Percentiles rank a stretch among this genome's conserved stretches.
phyloP scores from a whole-genome alignment of 371 early-diverging fungal genomes.

The Mortierella sp. region DNA sequence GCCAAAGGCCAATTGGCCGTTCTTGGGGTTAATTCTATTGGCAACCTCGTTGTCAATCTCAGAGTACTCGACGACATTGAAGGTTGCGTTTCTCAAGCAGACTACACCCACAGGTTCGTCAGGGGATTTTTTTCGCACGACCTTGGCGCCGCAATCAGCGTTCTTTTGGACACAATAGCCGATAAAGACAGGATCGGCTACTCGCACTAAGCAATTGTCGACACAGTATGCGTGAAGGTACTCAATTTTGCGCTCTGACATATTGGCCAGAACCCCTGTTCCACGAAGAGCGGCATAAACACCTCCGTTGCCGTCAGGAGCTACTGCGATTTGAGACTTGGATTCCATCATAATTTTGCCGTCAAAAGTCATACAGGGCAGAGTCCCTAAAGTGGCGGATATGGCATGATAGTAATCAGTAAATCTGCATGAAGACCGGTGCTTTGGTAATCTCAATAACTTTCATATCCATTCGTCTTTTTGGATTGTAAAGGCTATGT shows the following conservation, averaged over 20 bases:
- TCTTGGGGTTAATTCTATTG: conserved; percentile 68
- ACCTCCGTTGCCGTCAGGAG: conserved; percentile 94
- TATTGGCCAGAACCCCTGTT: conserved; percentile 82
- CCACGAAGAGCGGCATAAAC: conserved; percentile 87
- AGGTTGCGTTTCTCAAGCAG: conserved; percentile 85
- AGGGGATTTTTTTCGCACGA: conserved; percentile 87
- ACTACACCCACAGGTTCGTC: conserved; percentile 96
- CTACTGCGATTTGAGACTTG: conserved; percentile 79
- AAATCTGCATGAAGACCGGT: neutral
- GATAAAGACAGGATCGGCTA: conserved; percentile 94
- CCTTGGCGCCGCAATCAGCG: conserved; percentile 96
- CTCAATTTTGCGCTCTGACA: conserved; percentile 81
- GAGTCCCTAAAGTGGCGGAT: conserved; percentile 28
- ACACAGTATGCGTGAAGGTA: conserved; percentile 95
- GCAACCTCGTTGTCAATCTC: conserved; percentile 88
- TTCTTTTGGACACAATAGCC: conserved; percentile 86
- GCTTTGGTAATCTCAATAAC: conserved; percentile 5
- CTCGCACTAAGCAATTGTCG: conserved; percentile 94
- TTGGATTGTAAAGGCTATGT: neutral
- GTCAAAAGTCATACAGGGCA: conserved; percentile 51
- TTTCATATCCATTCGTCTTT: too few relatives aligned
- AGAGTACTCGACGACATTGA: conserved; percentile 95
- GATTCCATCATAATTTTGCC: conserved; percentile 88
- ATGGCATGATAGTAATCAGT: neutral
- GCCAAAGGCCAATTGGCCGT: conserved; percentile 82